Percentiles rank a stretch among this genome's conserved stretches.
Evolutionary conservation across 139 green algal species (phyloP).

Genomic region (Eudorina sp.): DNA sequence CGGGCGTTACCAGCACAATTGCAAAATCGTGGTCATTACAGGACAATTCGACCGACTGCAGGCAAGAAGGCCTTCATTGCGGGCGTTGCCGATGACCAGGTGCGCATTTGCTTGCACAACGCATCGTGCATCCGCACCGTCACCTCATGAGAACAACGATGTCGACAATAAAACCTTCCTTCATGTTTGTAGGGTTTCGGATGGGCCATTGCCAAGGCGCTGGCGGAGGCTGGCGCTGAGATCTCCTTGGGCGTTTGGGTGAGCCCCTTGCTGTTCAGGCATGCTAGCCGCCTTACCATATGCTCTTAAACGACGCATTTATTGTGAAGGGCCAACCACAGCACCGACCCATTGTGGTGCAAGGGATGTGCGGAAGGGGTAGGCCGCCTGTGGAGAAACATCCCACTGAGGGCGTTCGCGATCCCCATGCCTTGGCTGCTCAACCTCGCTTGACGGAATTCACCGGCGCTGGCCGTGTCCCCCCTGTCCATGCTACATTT

Average conservation of each 20-base stretch:
- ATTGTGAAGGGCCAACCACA: too few relatives aligned
- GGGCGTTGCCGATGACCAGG: constrained; percentile 98
- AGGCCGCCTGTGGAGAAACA: too few relatives aligned
- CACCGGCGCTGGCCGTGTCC: too few relatives aligned
- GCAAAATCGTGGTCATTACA: not conserved
- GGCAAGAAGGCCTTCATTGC: constrained; percentile 99
- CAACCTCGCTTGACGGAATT: too few relatives aligned
- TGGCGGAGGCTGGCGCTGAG: constrained; percentile 95
- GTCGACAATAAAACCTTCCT: not conserved
- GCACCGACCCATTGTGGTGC: too few relatives aligned
- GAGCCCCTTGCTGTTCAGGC: too few relatives aligned
- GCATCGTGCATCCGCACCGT: not conserved
- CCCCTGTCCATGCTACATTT: too few relatives aligned
- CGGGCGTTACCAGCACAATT: not conserved
- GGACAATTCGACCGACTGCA: constrained; percentile 53
- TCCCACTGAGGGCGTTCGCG: too few relatives aligned
- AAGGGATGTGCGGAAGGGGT: too few relatives aligned
- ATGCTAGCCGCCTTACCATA: too few relatives aligned
- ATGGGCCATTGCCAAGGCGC: constrained; percentile 97
- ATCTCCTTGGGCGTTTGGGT: constrained; percentile 98
- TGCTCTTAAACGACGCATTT: too few relatives aligned
- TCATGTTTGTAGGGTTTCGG: constrained; percentile 85
- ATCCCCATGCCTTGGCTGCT: too few relatives aligned
- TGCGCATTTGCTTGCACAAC: constrained; percentile 47
- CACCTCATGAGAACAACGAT: not conserved